Conservation (phyloP, 78 protist species). For the Guillardia theta region DNA sequence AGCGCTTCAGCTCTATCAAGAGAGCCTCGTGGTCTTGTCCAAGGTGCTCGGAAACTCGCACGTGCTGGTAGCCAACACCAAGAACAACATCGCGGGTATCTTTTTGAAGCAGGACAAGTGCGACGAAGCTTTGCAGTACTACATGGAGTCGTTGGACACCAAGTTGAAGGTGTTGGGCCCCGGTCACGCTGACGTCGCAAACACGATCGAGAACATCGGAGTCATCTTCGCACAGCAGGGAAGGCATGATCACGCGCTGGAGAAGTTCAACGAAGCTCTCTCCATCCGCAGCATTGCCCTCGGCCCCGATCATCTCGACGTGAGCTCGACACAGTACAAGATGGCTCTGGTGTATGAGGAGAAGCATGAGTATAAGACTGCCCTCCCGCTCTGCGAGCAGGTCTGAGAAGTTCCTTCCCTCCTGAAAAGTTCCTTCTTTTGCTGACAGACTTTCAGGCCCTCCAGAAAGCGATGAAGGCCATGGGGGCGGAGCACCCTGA, state of each 20-base stretch:
- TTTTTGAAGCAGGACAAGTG: constrained; percentile 8
- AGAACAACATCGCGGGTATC: constrained; percentile 1
- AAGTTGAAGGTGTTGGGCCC: neutral
- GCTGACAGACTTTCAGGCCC: neutral
- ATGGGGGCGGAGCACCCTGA: neutral
- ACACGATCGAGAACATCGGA: neutral
- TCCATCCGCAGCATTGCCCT: neutral
- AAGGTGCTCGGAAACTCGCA: neutral
- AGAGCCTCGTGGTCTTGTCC: neutral
- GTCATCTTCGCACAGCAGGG: constrained; percentile 10
- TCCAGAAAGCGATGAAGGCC: neutral
- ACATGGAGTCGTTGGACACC: neutral
- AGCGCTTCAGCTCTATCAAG: neutral
- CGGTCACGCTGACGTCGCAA: neutral
- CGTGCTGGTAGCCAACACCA: constrained; percentile 22
- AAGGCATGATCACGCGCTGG: neutral
- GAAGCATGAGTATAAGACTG: neutral
- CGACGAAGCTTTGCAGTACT: constrained; percentile 2
- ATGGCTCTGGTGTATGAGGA: constrained; percentile 24
- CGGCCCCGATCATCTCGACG: neutral
- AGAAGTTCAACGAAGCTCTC: neutral
- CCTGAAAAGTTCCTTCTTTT: neutral
- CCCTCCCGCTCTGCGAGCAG: neutral
- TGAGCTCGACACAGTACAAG: constrained; percentile 21
- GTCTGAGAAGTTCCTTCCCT: neutral